Evolutionary conservation across 2,329 filamentous ascomycete genomes (phyloP).

Genomic region (Fusarium nodosum): DNA sequence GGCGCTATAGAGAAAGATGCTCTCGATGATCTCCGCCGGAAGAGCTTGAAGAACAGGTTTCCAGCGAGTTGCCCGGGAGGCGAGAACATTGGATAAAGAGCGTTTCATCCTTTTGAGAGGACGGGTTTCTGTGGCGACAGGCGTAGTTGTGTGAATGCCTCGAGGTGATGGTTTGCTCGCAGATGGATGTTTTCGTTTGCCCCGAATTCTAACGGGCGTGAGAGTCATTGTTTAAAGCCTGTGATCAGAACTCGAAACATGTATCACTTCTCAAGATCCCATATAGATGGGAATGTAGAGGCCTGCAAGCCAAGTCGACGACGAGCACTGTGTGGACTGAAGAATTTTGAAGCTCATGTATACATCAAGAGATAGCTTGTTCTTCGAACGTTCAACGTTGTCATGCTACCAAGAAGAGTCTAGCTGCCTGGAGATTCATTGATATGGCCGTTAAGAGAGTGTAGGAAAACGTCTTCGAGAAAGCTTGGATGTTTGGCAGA

Average conservation of each 20-base stretch:
- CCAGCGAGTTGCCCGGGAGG: constrained; percentile 46
- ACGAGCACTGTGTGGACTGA: background rate
- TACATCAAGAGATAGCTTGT: background rate
- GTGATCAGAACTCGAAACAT: background rate
- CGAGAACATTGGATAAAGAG: constrained; percentile 51
- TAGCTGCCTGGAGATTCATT: background rate
- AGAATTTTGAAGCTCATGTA: background rate
- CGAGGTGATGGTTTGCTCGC: constrained; percentile 27
- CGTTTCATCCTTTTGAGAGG: constrained; percentile 49
- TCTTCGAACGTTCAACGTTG: background rate
- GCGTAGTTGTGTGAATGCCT: background rate
- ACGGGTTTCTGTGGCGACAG: constrained; percentile 9
- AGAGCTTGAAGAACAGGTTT: constrained; percentile 54
- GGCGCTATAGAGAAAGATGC: constrained; percentile 64
- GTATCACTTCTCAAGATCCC: background rate
- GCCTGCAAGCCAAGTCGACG: background rate
- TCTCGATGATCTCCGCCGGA: constrained; percentile 67
- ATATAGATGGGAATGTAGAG: background rate
- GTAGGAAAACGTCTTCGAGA: background rate
- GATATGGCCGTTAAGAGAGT: background rate
- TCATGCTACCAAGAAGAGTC: background rate
- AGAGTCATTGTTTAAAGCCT: constrained; percentile 57
- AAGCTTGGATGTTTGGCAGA: background rate
- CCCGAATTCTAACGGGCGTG: constrained; percentile 63
- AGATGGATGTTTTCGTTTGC: constrained; percentile 62